These are phyloP conservation scores for Nadsonia fulvescens DNA, from an alignment of 805 yeast species.

Conservation along the genomic window DNA sequence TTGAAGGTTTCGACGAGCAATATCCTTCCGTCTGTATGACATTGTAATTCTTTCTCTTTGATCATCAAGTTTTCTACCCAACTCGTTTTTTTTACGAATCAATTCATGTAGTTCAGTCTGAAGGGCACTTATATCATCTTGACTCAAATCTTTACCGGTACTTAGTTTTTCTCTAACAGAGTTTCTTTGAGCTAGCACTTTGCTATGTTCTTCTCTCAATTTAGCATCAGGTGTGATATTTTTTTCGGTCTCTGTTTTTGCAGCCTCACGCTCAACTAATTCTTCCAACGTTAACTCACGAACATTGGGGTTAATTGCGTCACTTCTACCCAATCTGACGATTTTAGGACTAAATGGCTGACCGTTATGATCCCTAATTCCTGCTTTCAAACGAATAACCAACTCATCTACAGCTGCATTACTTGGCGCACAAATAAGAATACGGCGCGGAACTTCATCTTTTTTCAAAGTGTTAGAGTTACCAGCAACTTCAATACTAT, in stretches of 20 bases:
- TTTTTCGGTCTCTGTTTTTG: slow-evolving; percentile 16
- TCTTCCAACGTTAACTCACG: slow-evolving; percentile 75
- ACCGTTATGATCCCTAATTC: slow-evolving; percentile 32
- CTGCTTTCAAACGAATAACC: slow-evolving; percentile 61
- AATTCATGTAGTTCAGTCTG: slow-evolving; percentile 31
- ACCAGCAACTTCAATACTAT: slow-evolving; percentile 1
- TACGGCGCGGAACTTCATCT: too few relatives aligned
- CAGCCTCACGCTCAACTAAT: slow-evolving; percentile 41
- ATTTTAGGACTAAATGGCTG: slow-evolving; percentile 38
- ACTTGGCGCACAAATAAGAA: slow-evolving; percentile 91
- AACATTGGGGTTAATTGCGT: slow-evolving; percentile 69
- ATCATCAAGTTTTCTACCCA: slow-evolving; percentile 59
- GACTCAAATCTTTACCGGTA: slow-evolving; percentile 3
- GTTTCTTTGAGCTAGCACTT: slow-evolving; percentile 41
- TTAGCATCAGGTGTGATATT: slow-evolving; percentile 22
- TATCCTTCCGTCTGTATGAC: slow-evolving; percentile 56
- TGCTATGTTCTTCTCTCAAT: slow-evolving; percentile 32
- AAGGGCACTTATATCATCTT: slow-evolving; percentile 7
- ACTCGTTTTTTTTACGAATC: slow-evolving; percentile 42
- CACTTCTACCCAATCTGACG: slow-evolving; percentile 80
- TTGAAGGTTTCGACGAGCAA: slow-evolving; percentile 59
- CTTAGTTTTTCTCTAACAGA: slow-evolving; percentile 26
- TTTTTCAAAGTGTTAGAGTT: neutral
- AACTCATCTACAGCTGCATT: slow-evolving; percentile 98
- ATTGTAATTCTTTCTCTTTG: slow-evolving; percentile 58